phyloP scores from a whole-genome alignment of 2,329 filamentous ascomycete genomes.

The Diaporthe aspalathi region DNA sequence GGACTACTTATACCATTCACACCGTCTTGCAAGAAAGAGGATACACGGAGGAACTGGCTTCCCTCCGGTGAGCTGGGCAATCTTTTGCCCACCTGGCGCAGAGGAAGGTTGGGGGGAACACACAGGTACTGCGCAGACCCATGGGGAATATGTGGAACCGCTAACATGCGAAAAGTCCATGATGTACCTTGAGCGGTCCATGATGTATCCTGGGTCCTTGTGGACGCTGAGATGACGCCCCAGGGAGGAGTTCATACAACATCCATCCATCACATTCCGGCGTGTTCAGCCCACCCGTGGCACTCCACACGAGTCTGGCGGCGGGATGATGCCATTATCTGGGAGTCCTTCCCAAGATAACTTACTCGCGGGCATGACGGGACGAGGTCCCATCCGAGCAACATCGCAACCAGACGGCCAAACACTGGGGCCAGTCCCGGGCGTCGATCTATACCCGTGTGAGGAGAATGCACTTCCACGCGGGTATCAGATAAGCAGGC shows the following conservation, averaged over 20 bases:
- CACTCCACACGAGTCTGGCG: constrained; percentile 7
- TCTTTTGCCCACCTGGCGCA: constrained; percentile 1
- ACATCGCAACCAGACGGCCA: background rate
- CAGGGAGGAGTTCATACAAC: background rate
- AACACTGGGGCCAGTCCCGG: background rate
- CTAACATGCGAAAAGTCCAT: constrained; percentile 11
- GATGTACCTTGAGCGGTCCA: constrained; percentile 20
- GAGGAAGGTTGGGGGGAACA: constrained; percentile 16
- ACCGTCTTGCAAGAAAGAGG: background rate
- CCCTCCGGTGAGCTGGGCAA: constrained; percentile 27
- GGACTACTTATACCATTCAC: constrained; percentile 36
- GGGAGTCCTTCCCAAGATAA: background rate
- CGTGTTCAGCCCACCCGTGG: constrained; percentile 7
- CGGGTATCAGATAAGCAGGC: constrained; percentile 20
- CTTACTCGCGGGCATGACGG: constrained; percentile 29
- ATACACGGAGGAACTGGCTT: constrained; percentile 12
- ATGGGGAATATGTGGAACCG: constrained; percentile 33
- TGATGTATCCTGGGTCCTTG: constrained; percentile 1
- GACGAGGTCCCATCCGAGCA: constrained; percentile 26
- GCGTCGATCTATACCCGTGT: constrained; percentile 9
- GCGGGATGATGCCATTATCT: constrained; percentile 36
- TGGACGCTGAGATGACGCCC: constrained; percentile 1
- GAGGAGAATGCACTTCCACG: constrained; percentile 18
- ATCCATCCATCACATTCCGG: constrained; percentile 21
- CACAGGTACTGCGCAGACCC: constrained; percentile 22